These are phyloP conservation scores for Aspergillus haitiensis DNA, from an alignment of 495 filamentous ascomycete species.

Conservation along the genomic window DNA sequence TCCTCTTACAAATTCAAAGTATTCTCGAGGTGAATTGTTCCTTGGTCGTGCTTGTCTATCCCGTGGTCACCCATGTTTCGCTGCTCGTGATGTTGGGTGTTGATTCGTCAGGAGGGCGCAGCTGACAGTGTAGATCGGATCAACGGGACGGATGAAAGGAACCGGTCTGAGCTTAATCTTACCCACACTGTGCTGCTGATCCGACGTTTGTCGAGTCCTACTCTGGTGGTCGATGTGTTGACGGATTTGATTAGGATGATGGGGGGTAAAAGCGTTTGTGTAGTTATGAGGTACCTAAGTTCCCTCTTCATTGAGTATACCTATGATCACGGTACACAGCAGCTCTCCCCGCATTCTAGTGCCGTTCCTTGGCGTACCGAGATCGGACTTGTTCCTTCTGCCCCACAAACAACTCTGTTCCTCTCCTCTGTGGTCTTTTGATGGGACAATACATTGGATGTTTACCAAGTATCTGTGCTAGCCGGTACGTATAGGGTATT, in stretches of 20 bases:
- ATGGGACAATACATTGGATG: background rate
- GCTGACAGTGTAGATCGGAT: constrained; percentile 20
- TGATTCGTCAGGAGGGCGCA: constrained; percentile 12
- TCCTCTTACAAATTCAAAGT: background rate
- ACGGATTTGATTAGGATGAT: background rate
- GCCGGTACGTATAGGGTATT: too few species aligned
- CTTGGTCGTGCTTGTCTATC: background rate
- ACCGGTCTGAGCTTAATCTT: constrained; percentile 13
- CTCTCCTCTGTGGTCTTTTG: too few species aligned
- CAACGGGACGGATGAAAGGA: constrained; percentile 30
- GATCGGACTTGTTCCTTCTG: background rate
- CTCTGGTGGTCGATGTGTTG: background rate
- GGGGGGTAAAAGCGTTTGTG: background rate
- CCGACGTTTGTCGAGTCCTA: background rate
- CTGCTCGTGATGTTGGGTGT: background rate
- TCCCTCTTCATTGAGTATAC: background rate
- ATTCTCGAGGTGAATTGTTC: background rate
- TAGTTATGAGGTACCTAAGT: background rate
- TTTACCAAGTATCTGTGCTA: background rate
- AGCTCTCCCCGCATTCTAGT: constrained; percentile 19
- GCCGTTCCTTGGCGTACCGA: background rate
- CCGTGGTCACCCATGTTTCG: background rate
- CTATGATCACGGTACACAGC: too few species aligned
- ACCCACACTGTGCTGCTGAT: background rate
- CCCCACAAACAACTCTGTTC: too few species aligned